phyloP scores from a whole-genome alignment of 257 asterid species.

The Solanum pimpinellifolium region DNA sequence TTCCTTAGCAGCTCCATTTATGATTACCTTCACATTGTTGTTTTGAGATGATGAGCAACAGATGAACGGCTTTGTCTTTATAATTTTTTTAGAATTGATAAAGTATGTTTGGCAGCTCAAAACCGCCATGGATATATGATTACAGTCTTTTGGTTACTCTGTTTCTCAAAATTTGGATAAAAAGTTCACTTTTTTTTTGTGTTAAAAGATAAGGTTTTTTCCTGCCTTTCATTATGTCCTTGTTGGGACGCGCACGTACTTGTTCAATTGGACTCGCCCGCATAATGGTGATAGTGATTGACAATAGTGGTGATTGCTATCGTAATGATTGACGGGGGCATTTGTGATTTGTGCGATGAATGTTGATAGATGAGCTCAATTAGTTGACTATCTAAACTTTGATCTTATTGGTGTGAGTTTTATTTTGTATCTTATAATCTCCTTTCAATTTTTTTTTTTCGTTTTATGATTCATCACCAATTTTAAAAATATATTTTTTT shows the following conservation, averaged over 20 bases:
- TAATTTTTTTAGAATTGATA: neutral
- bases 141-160: neutral
- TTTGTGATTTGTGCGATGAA: neutral
- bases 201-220: neutral
- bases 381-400: neutral
- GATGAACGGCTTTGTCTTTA: conserved; percentile 8
- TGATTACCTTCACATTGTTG: conserved; percentile 61
- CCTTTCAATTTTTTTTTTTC: no score
- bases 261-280: neutral
- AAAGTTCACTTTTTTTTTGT: neutral
- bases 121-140: conserved; percentile 23
- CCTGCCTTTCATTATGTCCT: neutral
- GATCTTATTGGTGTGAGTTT: neutral
- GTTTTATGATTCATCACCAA: neutral
- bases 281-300: neutral
- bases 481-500: no score
- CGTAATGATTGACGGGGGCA: neutral
- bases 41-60: conserved; percentile 41
- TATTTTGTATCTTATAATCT: neutral
- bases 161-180: neutral
- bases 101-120: conserved; percentile 33
- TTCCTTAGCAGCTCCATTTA: conserved; percentile 88
- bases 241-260: neutral
- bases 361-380: rapidly evolving
- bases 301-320: neutral